Percentiles rank a stretch among this genome's conserved stretches.
phyloP scores from a whole-genome alignment of 1,284 basidiomycete species.

The Singerocomus inundabilis region DNA sequence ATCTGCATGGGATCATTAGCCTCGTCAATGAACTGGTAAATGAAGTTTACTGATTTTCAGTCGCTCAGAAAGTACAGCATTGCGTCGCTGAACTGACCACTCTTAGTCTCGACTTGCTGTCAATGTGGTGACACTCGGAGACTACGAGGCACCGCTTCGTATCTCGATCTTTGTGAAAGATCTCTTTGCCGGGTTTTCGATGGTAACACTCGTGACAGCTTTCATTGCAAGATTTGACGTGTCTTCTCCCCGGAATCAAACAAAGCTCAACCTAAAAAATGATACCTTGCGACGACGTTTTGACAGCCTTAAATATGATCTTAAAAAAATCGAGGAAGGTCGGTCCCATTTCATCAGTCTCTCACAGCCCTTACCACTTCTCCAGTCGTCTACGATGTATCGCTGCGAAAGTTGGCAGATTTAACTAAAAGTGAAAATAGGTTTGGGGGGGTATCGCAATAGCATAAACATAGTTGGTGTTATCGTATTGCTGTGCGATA shows the following conservation, averaged over 20 bases:
- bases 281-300: slow-evolving; percentile 76
- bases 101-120: slow-evolving; percentile 75
- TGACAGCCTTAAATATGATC: slow-evolving; percentile 82
- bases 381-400: slow-evolving; percentile 82
- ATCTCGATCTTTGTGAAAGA: slow-evolving; percentile 84
- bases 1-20: slow-evolving; percentile 80
- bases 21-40: slow-evolving; percentile 80
- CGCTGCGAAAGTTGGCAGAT: slow-evolving; percentile 62
- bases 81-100: slow-evolving; percentile 6
- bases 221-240: slow-evolving; percentile 12
- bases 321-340: slow-evolving; percentile 91
- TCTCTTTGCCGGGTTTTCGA: slow-evolving; percentile 77
- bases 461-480: background rate
- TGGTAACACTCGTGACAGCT: slow-evolving; percentile 46
- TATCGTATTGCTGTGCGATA: background rate
- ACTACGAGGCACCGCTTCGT: slow-evolving; percentile 76
- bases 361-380: slow-evolving; percentile 5
- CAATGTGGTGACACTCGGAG: slow-evolving; percentile 79
- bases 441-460: background rate
- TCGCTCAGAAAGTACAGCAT: background rate
- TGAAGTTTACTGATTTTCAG: slow-evolving; percentile 6
- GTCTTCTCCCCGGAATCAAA: slow-evolving; percentile 1
- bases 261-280: slow-evolving; percentile 85
- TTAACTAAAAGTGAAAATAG: slow-evolving; percentile 8
- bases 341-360: slow-evolving; percentile 17